A percentile compares a stretch with the other conserved stretches of the same genome.
Conservation (phyloP, 2,329 filamentous ascomycete genomes). For the Colletotrichum navitas region DNA sequence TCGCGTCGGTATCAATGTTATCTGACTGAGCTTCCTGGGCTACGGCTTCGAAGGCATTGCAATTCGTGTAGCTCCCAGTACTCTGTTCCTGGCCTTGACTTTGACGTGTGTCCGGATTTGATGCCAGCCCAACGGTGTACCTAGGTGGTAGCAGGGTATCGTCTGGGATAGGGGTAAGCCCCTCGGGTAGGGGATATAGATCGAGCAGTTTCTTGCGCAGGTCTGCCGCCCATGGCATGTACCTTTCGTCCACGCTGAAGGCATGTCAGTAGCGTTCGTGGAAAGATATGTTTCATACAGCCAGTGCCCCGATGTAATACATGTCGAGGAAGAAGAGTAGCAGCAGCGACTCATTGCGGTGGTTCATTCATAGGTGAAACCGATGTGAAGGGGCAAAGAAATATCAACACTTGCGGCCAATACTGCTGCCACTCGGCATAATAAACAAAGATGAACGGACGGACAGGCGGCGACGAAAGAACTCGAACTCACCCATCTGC, state of each 20-base stretch:
- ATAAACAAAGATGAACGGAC: not conserved
- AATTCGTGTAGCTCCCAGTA: not conserved
- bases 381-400: not conserved
- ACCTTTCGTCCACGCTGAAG: conserved; percentile 81
- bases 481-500: conserved; percentile 78
- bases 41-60: not conserved
- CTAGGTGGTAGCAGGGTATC: conserved; percentile 82
- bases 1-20: not conserved
- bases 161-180: conserved; percentile 77
- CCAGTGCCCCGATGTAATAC: not conserved
- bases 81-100: not conserved
- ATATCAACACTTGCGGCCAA: not conserved
- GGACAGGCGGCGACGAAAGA: not conserved
- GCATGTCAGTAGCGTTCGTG: conserved; percentile 18
- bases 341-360: no score
- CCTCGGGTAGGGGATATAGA: conserved; percentile 76
- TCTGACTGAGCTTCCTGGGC: not conserved
- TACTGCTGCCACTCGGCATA: not conserved
- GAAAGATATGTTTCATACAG: no score
- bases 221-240: conserved; percentile 80
- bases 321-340: not conserved
- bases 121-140: conserved; percentile 68
- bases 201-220: conserved; percentile 76
- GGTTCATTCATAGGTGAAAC: no score
- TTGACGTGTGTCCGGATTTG: conserved; percentile 42